These are phyloP conservation scores for Curvularia spicifera DNA, from an alignment of 2,329 filamentous ascomycete genomes.

Conservation along the genomic window DNA sequence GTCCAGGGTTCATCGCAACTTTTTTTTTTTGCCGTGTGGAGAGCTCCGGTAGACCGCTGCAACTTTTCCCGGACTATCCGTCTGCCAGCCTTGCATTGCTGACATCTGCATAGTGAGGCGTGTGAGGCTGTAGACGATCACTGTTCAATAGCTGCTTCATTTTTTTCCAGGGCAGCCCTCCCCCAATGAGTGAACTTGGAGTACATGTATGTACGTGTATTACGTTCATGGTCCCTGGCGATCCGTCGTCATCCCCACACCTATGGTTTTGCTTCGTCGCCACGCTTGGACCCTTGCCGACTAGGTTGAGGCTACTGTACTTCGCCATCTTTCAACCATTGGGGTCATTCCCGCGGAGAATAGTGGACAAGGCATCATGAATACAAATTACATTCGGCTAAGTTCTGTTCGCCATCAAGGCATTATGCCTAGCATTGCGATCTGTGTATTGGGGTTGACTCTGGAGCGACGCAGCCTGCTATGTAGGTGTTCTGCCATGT, in stretches of 20 bases:
- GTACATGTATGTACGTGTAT: background rate
- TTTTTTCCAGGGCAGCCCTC: conserved; percentile 1
- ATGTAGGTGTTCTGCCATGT: conserved; percentile 3
- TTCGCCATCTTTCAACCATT: conserved; percentile 17
- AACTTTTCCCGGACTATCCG: background rate
- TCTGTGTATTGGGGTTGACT: conserved; percentile 13
- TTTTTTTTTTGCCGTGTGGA: conserved; percentile 1
- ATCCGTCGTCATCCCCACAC: conserved; percentile 16
- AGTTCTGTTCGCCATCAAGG: background rate
- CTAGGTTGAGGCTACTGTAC: conserved; percentile 6
- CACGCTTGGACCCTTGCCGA: conserved; percentile 8
- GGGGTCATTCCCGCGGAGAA: background rate
- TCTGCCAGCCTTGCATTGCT: background rate
- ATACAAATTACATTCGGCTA: conserved; percentile 8
- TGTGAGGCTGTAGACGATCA: conserved; percentile 30
- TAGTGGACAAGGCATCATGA: conserved; percentile 3
- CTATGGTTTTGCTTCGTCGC: conserved; percentile 4
- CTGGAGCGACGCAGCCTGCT: conserved; percentile 10
- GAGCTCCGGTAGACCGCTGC: conserved; percentile 4
- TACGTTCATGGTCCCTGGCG: conserved; percentile 13
- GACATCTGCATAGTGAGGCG: conserved; percentile 14
- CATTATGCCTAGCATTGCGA: conserved; percentile 10
- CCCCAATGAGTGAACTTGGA: background rate
- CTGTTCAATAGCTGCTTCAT: conserved; percentile 5
- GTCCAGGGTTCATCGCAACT: conserved; percentile 3